phyloP scores from a whole-genome alignment of 2,329 filamentous ascomycete species.

The Chaetomiaceae sp. region DNA sequence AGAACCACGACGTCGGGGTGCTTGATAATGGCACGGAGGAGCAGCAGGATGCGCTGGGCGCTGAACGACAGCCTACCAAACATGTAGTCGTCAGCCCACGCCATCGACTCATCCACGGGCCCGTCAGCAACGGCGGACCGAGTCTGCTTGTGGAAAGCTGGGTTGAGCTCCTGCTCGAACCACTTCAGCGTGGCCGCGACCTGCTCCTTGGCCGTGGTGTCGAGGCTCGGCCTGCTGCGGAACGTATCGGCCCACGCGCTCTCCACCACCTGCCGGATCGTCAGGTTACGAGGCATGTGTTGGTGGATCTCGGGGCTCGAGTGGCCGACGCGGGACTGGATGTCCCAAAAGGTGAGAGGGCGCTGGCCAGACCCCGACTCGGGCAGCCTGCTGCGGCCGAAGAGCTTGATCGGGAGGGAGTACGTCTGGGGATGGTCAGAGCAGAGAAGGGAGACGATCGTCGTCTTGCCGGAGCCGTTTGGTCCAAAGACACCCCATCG shows the following conservation, averaged over 20 bases:
- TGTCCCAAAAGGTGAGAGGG: slow-evolving; percentile 86
- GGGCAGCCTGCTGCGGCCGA: slow-evolving; percentile 76
- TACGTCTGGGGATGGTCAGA: slow-evolving; percentile 97
- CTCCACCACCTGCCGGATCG: slow-evolving; percentile 69
- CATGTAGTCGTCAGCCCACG: slow-evolving; percentile 62
- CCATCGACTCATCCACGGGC: slow-evolving; percentile 28
- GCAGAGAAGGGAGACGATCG: slow-evolving; percentile 83
- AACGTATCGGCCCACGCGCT: slow-evolving; percentile 92
- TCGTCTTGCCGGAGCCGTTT: slow-evolving; percentile 95
- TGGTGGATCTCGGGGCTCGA: slow-evolving; percentile 91
- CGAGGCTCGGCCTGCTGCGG: slow-evolving; percentile 61
- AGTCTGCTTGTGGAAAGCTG: slow-evolving; percentile 30
- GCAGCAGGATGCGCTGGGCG: slow-evolving; percentile 77
- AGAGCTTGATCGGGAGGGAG: slow-evolving; percentile 78
- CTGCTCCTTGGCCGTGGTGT: slow-evolving; percentile 48
- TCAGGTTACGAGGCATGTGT: slow-evolving; percentile 77
- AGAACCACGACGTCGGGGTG: slow-evolving; percentile 76
- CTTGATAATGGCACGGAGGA: slow-evolving; percentile 77
- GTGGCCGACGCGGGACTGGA: slow-evolving; percentile 85
- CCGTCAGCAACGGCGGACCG: slow-evolving; percentile 23
- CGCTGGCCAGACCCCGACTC: slow-evolving; percentile 58
- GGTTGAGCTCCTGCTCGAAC: slow-evolving; percentile 76
- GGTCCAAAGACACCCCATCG: slow-evolving; percentile 91
- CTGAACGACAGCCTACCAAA: slow-evolving; percentile 76
- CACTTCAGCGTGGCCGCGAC: slow-evolving; percentile 67